Conservation (phyloP, 2,329 filamentous ascomycete genomes). For the Colletotrichum melonis region DNA sequence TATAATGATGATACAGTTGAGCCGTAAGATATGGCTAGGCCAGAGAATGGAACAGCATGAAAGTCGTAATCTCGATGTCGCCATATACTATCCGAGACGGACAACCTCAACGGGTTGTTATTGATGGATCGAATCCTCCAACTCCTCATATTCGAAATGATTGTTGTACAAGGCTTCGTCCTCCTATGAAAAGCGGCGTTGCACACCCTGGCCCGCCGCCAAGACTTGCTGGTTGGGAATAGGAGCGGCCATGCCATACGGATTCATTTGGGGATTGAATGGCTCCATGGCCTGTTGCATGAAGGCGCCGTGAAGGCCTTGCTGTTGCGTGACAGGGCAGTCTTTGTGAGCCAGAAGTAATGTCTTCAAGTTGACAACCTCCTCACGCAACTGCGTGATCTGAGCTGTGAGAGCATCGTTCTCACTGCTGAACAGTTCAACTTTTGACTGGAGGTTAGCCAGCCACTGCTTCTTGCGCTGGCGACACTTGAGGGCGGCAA, state of each 20-base stretch:
- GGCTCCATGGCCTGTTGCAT: constrained; percentile 68
- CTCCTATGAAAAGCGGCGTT: constrained; percentile 68
- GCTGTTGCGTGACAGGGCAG: constrained; percentile 90
- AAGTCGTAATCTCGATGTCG: neutral
- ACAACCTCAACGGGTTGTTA: neutral
- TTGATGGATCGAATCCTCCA: neutral
- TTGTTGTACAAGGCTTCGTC: constrained; percentile 5
- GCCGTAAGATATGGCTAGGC: constrained; percentile 3
- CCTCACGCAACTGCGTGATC: constrained; percentile 86
- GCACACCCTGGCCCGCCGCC: constrained; percentile 63
- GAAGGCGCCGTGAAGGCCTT: constrained; percentile 73
- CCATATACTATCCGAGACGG: neutral
- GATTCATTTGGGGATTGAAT: constrained; percentile 67
- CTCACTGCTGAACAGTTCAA: constrained; percentile 91
- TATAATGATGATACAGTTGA: constrained; percentile 31
- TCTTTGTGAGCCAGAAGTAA: constrained; percentile 94
- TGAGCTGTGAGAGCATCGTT: constrained; percentile 89
- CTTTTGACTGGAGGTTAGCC: constrained; percentile 91
- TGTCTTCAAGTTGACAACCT: constrained; percentile 95
- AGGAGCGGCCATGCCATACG: constrained; percentile 67
- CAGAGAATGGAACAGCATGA: neutral
- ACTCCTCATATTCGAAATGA: neutral
- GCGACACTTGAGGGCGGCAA: constrained; percentile 95
- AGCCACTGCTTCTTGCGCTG: constrained; percentile 99
- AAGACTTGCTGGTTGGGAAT: constrained; percentile 66